A percentile compares a stretch with the other conserved stretches of the same genome.
Evolutionary conservation across 2,329 filamentous ascomycete genomes (phyloP).

Genomic region (Cytospora chrysosperma): DNA sequence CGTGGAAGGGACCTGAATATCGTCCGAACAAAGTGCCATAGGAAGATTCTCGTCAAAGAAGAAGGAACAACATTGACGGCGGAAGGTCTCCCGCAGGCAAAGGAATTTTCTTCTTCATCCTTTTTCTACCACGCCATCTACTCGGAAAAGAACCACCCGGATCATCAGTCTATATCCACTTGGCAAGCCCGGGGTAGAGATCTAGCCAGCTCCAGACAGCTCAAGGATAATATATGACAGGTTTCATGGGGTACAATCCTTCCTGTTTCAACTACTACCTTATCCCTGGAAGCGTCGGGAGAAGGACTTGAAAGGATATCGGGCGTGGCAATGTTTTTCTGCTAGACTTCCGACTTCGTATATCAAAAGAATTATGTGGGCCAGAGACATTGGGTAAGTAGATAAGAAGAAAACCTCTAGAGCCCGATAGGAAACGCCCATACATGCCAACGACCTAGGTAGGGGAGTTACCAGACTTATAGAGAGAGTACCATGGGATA

Average conservation of each 20-base stretch:
- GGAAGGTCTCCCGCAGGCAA: background rate
- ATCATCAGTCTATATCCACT: background rate
- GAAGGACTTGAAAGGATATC: background rate
- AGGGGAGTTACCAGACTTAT: no score
- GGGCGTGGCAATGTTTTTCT: background rate
- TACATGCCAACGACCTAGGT: no score
- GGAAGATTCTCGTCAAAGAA: background rate
- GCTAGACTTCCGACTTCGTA: no score
- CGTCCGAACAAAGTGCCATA: background rate
- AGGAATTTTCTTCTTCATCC: background rate
- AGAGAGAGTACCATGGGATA: no score
- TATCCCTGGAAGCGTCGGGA: background rate
- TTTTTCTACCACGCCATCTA: background rate
- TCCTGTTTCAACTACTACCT: background rate
- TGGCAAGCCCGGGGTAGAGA: background rate
- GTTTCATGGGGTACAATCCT: background rate
- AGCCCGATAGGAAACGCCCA: no score
- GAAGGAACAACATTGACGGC: background rate
- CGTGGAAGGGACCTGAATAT: background rate
- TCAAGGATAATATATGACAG: background rate
- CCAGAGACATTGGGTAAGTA: no score
- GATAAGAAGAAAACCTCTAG: no score
- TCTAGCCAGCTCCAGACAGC: no score
- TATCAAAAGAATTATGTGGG: no score
- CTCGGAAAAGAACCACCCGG: background rate